These are phyloP conservation scores for Phyllosticta citribraziliensis DNA, from an alignment of 2,329 filamentous ascomycete genomes.

Conservation along the genomic window DNA sequence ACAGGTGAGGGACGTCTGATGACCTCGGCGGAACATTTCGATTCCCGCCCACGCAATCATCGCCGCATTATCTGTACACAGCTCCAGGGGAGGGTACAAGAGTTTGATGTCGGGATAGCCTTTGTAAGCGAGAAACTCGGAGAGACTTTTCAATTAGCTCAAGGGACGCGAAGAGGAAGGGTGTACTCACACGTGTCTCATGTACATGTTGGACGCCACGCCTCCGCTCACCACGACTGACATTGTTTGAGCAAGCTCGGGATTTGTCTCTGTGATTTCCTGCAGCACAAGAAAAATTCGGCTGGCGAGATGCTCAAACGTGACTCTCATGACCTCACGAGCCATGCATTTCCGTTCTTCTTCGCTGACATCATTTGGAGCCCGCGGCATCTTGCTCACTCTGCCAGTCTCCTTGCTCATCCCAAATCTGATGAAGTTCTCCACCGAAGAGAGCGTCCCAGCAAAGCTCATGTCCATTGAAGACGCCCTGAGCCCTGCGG, in stretches of 20 bases:
- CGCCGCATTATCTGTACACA: conserved; percentile 92
- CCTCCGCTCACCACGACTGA: conserved; percentile 77
- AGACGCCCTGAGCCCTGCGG: conserved; percentile 23
- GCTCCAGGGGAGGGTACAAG: conserved; percentile 60
- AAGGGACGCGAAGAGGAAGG: not conserved
- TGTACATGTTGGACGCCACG: conserved; percentile 75
- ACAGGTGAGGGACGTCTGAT: conserved; percentile 19
- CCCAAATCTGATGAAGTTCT: conserved; percentile 42
- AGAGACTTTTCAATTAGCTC: conserved; percentile 28
- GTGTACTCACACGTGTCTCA: conserved; percentile 50
- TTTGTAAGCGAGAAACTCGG: conserved; percentile 53
- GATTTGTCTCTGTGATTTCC: conserved; percentile 12
- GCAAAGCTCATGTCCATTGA: conserved; percentile 47
- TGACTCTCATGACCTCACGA: conserved; percentile 62
- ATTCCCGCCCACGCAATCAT: conserved; percentile 95
- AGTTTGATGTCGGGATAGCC: conserved; percentile 54
- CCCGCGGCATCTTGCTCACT: conserved; percentile 21
- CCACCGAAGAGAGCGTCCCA: conserved; percentile 56
- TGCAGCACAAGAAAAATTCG: conserved; percentile 63
- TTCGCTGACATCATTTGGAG: conserved; percentile 34
- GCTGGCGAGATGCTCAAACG: conserved; percentile 78
- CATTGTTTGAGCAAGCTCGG: conserved; percentile 30
- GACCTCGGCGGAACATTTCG: conserved; percentile 83
- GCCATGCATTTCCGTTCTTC: conserved; percentile 61
- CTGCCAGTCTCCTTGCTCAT: conserved; percentile 21